phyloP scores from a whole-genome alignment of 73 alveolate genomes.

The Paramecium bursaria region DNA sequence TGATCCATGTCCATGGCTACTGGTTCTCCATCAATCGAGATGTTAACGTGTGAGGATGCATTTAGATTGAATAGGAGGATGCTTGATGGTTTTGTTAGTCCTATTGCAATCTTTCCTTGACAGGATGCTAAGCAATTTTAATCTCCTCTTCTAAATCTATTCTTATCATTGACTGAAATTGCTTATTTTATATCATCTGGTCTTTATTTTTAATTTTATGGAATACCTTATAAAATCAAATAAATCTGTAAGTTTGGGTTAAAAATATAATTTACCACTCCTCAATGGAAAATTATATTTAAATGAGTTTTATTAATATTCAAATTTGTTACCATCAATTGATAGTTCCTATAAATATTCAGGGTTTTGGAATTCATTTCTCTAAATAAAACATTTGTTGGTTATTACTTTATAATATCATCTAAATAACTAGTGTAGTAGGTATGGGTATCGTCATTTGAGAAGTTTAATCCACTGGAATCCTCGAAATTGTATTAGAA shows the following conservation, averaged over 20 bases:
- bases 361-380: constrained; percentile 39
- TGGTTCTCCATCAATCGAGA: neutral
- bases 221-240: constrained; percentile 47
- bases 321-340: constrained; percentile 17
- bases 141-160: neutral
- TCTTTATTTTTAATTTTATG: no score
- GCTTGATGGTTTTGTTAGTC: neutral
- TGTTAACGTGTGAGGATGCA: neutral
- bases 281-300: constrained; percentile 11
- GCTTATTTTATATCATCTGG: neutral
- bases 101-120: constrained; percentile 29
- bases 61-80: neutral
- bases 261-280: neutral
- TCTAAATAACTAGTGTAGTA: neutral
- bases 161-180: neutral
- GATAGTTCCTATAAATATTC: constrained; percentile 28
- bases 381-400: no score
- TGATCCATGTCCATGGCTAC: constrained; percentile 1
- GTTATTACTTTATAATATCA: neutral
- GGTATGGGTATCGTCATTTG: neutral
- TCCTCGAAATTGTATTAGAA: neutral
- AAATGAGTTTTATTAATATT: neutral
- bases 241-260: constrained; percentile 19
- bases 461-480: neutral
- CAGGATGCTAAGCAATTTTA: constrained; percentile 16